Conservation (phyloP, 352 stramenopile species). For the Phytopythium cucurbitacearum region DNA sequence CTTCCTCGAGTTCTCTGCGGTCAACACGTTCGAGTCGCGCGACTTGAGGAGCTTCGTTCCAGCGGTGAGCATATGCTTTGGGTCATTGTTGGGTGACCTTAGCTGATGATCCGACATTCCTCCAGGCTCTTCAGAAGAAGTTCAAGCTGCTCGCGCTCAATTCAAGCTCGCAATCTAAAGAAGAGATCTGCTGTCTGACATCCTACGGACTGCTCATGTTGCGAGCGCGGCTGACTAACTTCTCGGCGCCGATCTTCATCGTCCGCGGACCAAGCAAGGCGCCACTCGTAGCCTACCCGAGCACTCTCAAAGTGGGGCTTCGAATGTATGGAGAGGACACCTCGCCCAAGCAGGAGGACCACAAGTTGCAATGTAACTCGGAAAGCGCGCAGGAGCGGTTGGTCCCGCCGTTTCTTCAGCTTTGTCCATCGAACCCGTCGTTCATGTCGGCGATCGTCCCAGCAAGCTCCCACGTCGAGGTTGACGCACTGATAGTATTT, state of each 20-base stretch:
- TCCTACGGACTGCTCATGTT: slow-evolving; percentile 53
- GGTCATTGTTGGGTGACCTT: neutral
- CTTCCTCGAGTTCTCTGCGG: slow-evolving; percentile 49
- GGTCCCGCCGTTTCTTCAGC: slow-evolving; percentile 25
- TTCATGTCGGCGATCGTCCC: slow-evolving; percentile 48
- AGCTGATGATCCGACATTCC: slow-evolving; percentile 6
- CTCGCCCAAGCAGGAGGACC: slow-evolving; percentile 46
- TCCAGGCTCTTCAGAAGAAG: slow-evolving; percentile 30
- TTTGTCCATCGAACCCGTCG: slow-evolving; percentile 26
- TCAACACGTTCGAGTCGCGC: slow-evolving; percentile 37
- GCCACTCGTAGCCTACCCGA: slow-evolving; percentile 46
- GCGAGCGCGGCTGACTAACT: slow-evolving; percentile 13
- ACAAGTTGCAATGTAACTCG: slow-evolving; percentile 37
- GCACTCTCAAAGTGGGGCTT: slow-evolving; percentile 27
- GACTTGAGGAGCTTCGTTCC: slow-evolving; percentile 34
- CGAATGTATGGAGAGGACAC: slow-evolving; percentile 50
- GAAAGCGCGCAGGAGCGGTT: slow-evolving; percentile 40
- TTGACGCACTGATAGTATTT: slow-evolving; percentile 6
- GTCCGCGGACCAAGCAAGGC: slow-evolving; percentile 26
- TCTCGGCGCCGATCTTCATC: slow-evolving; percentile 31
- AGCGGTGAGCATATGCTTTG: slow-evolving; percentile 14
- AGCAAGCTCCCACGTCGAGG: slow-evolving; percentile 51
- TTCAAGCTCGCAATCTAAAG: slow-evolving; percentile 23
- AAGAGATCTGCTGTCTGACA: slow-evolving; percentile 50
- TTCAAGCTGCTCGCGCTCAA: slow-evolving; percentile 47